Conservation (phyloP, 148 eudicot species). For the Tetragonia tetragonoides region DNA sequence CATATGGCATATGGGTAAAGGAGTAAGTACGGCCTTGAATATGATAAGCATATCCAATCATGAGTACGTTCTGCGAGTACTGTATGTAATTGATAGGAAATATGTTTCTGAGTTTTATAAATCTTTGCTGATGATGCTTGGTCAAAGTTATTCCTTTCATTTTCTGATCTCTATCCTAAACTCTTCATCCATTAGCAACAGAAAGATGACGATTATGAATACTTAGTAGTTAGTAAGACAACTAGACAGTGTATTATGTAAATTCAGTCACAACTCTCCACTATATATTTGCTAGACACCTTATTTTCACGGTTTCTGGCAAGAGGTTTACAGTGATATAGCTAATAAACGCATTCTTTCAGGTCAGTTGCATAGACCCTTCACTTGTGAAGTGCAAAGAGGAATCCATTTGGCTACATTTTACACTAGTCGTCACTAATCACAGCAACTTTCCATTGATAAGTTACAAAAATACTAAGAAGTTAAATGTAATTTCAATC, state of each 20-base stretch:
- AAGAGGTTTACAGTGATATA: neutral
- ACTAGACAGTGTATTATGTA: neutral
- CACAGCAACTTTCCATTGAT: no score
- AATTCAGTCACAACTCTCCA: neutral
- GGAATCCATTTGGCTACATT: neutral
- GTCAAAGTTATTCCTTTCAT: slow-evolving; percentile 3
- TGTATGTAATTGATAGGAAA: slow-evolving; percentile 20
- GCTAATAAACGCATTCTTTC: neutral
- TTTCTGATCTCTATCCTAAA: neutral
- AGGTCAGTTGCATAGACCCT: neutral
- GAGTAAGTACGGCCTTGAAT: slow-evolving; percentile 18
- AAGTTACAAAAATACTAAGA: no score
- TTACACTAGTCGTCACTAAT: no score
- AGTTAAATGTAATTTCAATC: neutral
- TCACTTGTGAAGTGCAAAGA: neutral
- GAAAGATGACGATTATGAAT: neutral
- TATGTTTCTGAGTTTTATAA: neutral
- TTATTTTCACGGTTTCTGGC: slow-evolving; percentile 9
- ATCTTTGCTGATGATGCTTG: neutral
- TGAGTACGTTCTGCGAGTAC: neutral
- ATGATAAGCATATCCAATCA: slow-evolving; percentile 28
- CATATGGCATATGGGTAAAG: slow-evolving; percentile 12
- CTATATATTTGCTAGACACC: neutral
- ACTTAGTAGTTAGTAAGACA: neutral
- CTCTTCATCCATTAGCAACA: neutral